Evolutionary conservation across 306 rosid genomes (phyloP), one percentile per base, ranked within the genome.

Genomic region (Vachellia collinsii): DNA sequence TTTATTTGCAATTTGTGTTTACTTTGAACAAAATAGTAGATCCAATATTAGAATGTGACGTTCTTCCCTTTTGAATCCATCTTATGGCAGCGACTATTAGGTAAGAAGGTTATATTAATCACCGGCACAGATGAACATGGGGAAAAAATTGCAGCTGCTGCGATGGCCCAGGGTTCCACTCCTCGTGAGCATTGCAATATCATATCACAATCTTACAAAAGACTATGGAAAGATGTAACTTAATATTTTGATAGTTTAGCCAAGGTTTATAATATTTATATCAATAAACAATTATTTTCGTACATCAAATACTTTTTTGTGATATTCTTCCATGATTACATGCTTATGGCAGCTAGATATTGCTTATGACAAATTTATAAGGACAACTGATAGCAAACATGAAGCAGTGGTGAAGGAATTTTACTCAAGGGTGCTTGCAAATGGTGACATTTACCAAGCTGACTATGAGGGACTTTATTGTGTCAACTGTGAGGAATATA

Each of bases 121-220:
- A 95, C 99, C 42, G 99, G 99, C 48, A 93, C 98, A 0, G 99
- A 95, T 56, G 99, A 95, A 74, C 99, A 95, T 74, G 99, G 98
- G 69, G 99, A 95, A 87, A 95, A 95, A 87, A 90, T 93, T 88
- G 98, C 98, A 20, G 79, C 92, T 17, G 97, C 99, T 44, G 99
- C 99, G 42, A 83, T 92, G 72, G 86, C 88, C 8, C 89, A 70
- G 80, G 95, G 92, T 76, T 91, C 97, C 65, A 63, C 79, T 9
- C 99, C 99, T 7, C 82, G 74, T 6, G 96, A 93, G 39, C 98
- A 95, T 58, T 95, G 99, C n/a, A 85, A 95, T 82, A 79, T 85
- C 85, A 82, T 95, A 59, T 95, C 99, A 61, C 88, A 88, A 68
- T 84, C 91, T 65, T 93, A 90, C 84, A 89, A 79, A 86, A 88